These are phyloP conservation scores for Backusella luteola DNA, from an alignment of 192 early-diverging fungal genomes.

Conservation along the genomic window DNA sequence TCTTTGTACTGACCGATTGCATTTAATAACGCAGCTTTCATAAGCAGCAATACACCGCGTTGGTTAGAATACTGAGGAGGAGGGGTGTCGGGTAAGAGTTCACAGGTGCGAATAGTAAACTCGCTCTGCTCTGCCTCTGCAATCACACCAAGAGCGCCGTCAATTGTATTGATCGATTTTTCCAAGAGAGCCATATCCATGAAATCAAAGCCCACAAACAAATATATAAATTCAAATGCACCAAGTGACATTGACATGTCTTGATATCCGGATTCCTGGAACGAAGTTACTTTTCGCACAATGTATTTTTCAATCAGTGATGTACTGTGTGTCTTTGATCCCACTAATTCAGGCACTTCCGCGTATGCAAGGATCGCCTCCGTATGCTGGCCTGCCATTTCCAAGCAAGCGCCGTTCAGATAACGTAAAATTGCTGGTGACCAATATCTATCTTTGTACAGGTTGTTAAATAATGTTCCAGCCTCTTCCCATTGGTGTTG, in stretches of 20 bases:
- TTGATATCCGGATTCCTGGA: slow-evolving; percentile 43
- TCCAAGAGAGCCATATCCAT: slow-evolving; percentile 37
- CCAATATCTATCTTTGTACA: slow-evolving; percentile 50
- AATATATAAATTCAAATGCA: slow-evolving; percentile 47
- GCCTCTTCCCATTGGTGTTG: slow-evolving; percentile 41
- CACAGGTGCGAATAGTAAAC: slow-evolving; percentile 22
- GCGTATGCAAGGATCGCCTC: slow-evolving; percentile 71
- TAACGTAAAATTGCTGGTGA: slow-evolving; percentile 46
- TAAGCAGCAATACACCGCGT: slow-evolving; percentile 41
- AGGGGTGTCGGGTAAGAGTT: slow-evolving; percentile 21
- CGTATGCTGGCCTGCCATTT: slow-evolving; percentile 57
- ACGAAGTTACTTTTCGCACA: slow-evolving; percentile 40
- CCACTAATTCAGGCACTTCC: slow-evolving; percentile 36
- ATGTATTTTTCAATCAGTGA: slow-evolving; percentile 47
- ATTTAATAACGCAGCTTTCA: slow-evolving; percentile 50
- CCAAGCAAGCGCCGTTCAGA: slow-evolving; percentile 43
- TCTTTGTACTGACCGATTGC: slow-evolving; percentile 39
- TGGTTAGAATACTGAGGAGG: slow-evolving; percentile 35
- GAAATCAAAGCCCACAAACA: slow-evolving; percentile 44
- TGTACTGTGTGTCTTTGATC: slow-evolving; percentile 39
- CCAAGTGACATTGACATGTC: slow-evolving; percentile 42
- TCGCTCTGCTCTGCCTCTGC: slow-evolving; percentile 26
- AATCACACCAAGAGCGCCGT: slow-evolving; percentile 29
- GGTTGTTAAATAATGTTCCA: slow-evolving; percentile 38
- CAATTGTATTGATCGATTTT: slow-evolving; percentile 13